Percentiles rank a stretch among this genome's conserved stretches.
Evolutionary conservation across 2,329 filamentous ascomycete genomes (phyloP).

Genomic region (Colletotrichum gigasporum): DNA sequence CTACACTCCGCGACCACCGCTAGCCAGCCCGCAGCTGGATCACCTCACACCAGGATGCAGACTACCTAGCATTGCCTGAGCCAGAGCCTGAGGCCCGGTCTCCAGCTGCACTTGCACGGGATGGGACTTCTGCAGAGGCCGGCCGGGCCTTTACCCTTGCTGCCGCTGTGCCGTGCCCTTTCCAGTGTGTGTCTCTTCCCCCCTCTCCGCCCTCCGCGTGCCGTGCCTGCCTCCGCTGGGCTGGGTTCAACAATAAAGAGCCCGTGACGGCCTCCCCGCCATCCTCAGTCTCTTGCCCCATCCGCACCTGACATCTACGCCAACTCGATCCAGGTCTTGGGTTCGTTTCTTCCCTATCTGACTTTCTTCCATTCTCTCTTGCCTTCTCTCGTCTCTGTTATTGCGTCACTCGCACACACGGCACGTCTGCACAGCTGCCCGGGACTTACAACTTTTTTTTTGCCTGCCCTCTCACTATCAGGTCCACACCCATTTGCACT

Average conservation of each 20-base stretch:
- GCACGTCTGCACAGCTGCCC: conserved; percentile 4
- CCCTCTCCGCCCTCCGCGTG: neutral
- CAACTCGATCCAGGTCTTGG: conserved; percentile 15
- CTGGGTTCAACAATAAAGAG: conserved; percentile 27
- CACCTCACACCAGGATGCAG: conserved; percentile 12
- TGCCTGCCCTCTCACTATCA: neutral
- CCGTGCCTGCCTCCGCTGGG: conserved; percentile 4
- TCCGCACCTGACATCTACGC: conserved; percentile 23
- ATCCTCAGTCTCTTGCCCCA: conserved; percentile 20
- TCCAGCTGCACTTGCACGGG: conserved; percentile 13
- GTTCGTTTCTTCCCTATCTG: neutral
- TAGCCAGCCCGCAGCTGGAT: conserved; percentile 26
- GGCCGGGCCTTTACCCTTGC: conserved; percentile 8
- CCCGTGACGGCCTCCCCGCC: conserved; percentile 28
- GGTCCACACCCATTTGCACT: too few relatives aligned
- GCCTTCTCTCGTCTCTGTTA: conserved; percentile 10
- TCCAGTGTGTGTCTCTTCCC: too few relatives aligned
- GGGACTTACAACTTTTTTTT: conserved; percentile 15
- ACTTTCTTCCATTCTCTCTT: conserved; percentile 10
- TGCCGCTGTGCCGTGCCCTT: too few relatives aligned
- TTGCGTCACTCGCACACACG: conserved; percentile 28
- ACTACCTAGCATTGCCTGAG: neutral
- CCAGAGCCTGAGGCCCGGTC: conserved; percentile 1
- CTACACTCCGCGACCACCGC: conserved; percentile 29
- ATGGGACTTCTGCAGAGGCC: conserved; percentile 7